Percentiles rank a stretch among this genome's conserved stretches.
Conservation (phyloP, 129 eudicot species). For the Ambrosia trifida region DNA sequence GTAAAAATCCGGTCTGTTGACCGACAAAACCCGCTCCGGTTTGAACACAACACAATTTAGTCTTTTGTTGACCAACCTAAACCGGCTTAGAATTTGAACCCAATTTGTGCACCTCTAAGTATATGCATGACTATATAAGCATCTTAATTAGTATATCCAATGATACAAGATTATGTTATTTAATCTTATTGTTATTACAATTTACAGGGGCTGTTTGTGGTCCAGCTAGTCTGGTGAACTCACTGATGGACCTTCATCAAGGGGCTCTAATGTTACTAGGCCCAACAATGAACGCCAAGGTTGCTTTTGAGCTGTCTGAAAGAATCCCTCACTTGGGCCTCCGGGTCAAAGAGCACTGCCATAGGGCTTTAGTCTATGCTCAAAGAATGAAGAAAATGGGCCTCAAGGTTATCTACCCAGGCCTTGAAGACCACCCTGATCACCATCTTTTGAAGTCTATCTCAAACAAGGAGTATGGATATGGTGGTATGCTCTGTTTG, state of each 20-base stretch:
- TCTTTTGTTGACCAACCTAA: too few species aligned
- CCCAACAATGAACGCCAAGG: slow-evolving; percentile 98
- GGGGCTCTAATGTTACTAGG: slow-evolving; percentile 92
- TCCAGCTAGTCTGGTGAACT: slow-evolving; percentile 76
- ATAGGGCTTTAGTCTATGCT: slow-evolving; percentile 67
- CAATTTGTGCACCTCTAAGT: too few species aligned
- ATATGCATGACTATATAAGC: too few species aligned
- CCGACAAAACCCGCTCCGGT: too few species aligned
- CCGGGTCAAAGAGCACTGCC: slow-evolving; percentile 89
- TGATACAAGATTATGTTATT: neutral
- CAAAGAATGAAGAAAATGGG: slow-evolving; percentile 83
- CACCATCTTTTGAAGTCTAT: slow-evolving; percentile 63
- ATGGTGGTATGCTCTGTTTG: slow-evolving; percentile 80
- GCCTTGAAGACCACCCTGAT: slow-evolving; percentile 88
- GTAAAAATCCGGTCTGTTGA: too few species aligned
- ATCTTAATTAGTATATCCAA: neutral
- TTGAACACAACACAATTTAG: too few species aligned
- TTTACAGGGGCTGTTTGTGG: slow-evolving; percentile 91
- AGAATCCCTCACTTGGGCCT: slow-evolving; percentile 89
- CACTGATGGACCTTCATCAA: slow-evolving; percentile 94
- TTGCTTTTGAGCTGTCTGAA: slow-evolving; percentile 87
- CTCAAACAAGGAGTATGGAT: slow-evolving; percentile 68
- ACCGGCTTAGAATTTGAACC: too few species aligned
- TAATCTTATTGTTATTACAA: neutral
- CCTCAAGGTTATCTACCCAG: slow-evolving; percentile 89